These are phyloP conservation scores for Kodamaea sagamina DNA, from an alignment of 805 yeast species.

Conservation along the genomic window DNA sequence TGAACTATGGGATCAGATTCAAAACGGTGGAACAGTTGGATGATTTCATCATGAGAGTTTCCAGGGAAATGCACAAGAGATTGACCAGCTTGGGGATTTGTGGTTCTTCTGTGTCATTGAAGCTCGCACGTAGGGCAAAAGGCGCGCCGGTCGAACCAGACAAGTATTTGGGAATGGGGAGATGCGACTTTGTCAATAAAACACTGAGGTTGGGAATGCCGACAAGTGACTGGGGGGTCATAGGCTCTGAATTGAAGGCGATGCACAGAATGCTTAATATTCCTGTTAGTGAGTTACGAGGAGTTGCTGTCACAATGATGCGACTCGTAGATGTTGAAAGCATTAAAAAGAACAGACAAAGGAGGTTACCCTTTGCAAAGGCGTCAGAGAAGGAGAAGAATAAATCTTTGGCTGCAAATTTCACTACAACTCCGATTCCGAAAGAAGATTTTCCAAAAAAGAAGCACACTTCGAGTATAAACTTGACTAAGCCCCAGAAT, in stretches of 20 bases:
- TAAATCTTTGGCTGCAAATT: not conserved
- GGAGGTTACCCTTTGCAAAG: conserved; percentile 19
- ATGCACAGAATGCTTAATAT: conserved; percentile 57
- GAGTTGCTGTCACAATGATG: conserved; percentile 70
- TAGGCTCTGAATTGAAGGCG: conserved; percentile 59
- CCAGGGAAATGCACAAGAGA: conserved; percentile 60
- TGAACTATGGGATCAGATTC: conserved; percentile 88
- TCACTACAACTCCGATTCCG: too few relatives aligned
- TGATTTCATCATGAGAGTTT: conserved; percentile 55
- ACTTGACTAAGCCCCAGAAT: too few relatives aligned
- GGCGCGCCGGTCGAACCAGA: conserved; percentile 75
- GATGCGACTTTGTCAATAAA: conserved; percentile 64
- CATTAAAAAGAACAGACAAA: conserved; percentile 24
- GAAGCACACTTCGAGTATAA: too few relatives aligned
- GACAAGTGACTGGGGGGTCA: conserved; percentile 59
- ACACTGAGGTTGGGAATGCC: conserved; percentile 60
- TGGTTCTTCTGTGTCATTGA: conserved; percentile 64
- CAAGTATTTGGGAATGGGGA: conserved; percentile 84
- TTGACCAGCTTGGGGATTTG: conserved; percentile 46
- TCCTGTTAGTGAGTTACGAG: conserved; percentile 71
- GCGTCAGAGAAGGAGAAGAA: not conserved
- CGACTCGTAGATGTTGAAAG: conserved; percentile 46
- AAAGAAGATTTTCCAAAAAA: too few relatives aligned
- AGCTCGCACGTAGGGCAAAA: conserved; percentile 61
- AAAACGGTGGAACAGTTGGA: conserved; percentile 62